phyloP scores from a whole-genome alignment of 176 grass and related monocot species.

The Guadua angustifolia region DNA sequence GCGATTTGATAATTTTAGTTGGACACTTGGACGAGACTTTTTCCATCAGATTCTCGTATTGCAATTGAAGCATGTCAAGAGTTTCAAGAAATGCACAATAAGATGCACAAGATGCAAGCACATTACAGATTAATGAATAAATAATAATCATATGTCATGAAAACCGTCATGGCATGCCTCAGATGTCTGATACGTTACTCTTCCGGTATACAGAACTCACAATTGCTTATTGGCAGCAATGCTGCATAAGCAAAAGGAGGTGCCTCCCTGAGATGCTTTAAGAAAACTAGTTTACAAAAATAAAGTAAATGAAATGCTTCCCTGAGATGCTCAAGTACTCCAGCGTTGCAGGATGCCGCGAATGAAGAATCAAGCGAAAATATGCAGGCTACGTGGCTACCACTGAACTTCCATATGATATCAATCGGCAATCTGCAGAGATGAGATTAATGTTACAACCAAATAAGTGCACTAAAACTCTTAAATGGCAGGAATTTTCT shows the following conservation, averaged over 20 bases:
- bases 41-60: not conserved
- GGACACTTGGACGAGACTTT: too few species aligned
- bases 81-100: not conserved
- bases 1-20: too few species aligned
- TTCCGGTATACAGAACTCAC: not conserved
- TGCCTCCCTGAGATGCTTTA: not conserved
- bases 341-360: not conserved
- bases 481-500: not conserved
- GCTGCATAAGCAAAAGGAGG: not conserved
- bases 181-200: constrained; percentile 14
- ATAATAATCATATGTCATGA: not conserved
- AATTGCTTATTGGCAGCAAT: not conserved
- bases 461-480: not conserved
- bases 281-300: not conserved
- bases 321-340: not conserved
- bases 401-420: not conserved
- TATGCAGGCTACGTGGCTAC: not conserved
- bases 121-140: constrained; percentile 2
- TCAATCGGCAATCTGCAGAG: constrained; percentile 42
- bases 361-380: constrained; percentile 18
- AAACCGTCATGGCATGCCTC: not conserved
- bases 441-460: not conserved
- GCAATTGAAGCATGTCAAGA: not conserved
- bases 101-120: not conserved
- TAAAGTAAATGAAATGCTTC: not conserved